phyloP scores from a whole-genome alignment of 2,329 filamentous ascomycete species.

The Teratosphaeria zuluensis region DNA sequence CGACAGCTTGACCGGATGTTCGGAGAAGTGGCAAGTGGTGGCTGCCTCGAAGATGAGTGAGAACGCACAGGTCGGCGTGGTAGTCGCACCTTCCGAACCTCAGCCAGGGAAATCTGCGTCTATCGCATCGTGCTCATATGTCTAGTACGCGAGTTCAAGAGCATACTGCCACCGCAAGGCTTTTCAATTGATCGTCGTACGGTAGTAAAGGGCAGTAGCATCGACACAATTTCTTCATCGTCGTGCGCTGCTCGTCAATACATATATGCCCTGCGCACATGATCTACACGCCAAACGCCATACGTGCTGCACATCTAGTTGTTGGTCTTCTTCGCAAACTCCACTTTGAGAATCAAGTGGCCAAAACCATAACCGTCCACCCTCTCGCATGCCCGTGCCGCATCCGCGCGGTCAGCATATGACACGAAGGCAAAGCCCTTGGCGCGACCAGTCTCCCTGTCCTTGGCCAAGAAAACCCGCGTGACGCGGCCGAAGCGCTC shows the following conservation, averaged over 20 bases:
- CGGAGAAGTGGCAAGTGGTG: too few relatives aligned
- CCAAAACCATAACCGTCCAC: conserved; percentile 93
- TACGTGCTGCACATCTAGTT: neutral
- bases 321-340: conserved; percentile 62
- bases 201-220: neutral
- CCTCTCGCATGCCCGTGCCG: conserved; percentile 86
- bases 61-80: too few relatives aligned
- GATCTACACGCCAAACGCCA: neutral
- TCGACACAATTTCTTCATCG: neutral
- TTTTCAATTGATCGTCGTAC: neutral
- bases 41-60: too few relatives aligned
- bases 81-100: too few relatives aligned
- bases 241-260: neutral
- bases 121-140: too few relatives aligned
- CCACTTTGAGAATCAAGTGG: conserved; percentile 76
- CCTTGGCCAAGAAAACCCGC: conserved; percentile 94
- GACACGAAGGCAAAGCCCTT: conserved; percentile 99
- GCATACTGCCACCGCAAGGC: too few relatives aligned
- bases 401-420: conserved; percentile 82
- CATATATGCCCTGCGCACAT: neutral
- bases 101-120: too few relatives aligned
- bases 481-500: conserved; percentile 94
- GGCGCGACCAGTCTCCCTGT: conserved; percentile 87
- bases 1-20: too few relatives aligned
- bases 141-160: too few relatives aligned